Evolutionary conservation across 768 basidiomycete genomes (phyloP).

Genomic region (Rhizopogon roseolus): DNA sequence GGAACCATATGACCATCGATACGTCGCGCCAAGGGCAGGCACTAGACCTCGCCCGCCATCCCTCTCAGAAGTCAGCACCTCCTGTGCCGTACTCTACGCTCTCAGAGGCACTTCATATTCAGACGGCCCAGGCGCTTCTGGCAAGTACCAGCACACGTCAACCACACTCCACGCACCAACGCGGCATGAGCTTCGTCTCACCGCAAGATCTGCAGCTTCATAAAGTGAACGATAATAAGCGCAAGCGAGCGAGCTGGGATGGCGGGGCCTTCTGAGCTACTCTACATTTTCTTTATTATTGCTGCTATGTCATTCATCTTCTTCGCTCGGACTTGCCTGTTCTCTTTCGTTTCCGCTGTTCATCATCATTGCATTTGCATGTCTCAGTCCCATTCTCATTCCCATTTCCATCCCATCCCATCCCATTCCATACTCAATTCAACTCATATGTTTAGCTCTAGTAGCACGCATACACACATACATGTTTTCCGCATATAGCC

Average conservation of each 20-base stretch:
- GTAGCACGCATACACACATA: neutral
- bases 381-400: neutral
- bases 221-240: slow-evolving; percentile 46
- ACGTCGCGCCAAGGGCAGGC: slow-evolving; percentile 41
- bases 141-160: slow-evolving; percentile 10
- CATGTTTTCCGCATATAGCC: neutral
- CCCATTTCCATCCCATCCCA: neutral
- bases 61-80: slow-evolving; percentile 24
- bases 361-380: slow-evolving; percentile 2
- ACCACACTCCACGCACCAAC: slow-evolving; percentile 33
- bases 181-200: slow-evolving; percentile 48
- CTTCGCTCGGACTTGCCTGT: neutral
- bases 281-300: neutral
- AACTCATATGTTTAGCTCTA: slow-evolving; percentile 1
- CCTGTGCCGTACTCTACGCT: slow-evolving; percentile 19
- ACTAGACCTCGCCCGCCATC: slow-evolving; percentile 42
- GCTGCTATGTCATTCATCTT: neutral
- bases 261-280: slow-evolving; percentile 30
- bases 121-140: slow-evolving; percentile 26
- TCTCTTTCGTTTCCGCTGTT: slow-evolving; percentile 4
- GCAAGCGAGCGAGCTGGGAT: slow-evolving; percentile 57
- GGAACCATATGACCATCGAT: slow-evolving; percentile 16
- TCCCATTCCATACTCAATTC: neutral
- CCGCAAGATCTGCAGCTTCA: slow-evolving; percentile 48
- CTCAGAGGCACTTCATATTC: slow-evolving; percentile 27